Conservation (phyloP, 1,284 basidiomycete genomes). For the Heterobasidion occidentale region DNA sequence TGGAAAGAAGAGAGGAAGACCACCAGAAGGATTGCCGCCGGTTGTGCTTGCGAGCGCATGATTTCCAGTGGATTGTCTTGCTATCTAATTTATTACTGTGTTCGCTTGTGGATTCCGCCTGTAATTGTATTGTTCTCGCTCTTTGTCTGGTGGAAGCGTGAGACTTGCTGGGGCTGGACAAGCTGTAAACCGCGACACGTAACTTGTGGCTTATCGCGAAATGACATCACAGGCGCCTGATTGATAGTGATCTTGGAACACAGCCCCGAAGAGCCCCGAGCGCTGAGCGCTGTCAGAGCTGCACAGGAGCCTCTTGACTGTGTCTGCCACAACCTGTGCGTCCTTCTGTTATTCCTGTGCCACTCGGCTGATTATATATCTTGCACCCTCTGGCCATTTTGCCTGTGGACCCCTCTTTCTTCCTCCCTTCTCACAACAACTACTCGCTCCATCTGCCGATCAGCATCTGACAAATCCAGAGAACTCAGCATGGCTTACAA, state of each 20-base stretch:
- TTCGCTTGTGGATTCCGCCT: not conserved
- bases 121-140: not conserved
- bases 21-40: conserved; percentile 31
- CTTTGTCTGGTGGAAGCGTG: not conserved
- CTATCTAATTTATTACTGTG: not conserved
- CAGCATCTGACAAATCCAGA: no score
- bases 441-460: no score
- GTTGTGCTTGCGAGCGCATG: conserved; percentile 48
- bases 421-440: no score
- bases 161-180: not conserved
- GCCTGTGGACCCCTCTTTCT: no score
- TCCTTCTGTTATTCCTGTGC: not conserved
- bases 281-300: no score
- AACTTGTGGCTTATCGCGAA: not conserved
- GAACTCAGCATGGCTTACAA: not conserved
- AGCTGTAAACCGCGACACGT: not conserved
- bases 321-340: not conserved
- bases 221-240: not conserved
- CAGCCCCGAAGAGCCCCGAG: not conserved
- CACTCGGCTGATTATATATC: not conserved
- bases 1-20: conserved; percentile 21
- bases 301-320: no score
- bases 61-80: conserved; percentile 3
- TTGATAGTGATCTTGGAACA: not conserved
- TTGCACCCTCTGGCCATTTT: no score